Conservation (phyloP, 306 rosid genomes). For the Betula pendula region DNA sequence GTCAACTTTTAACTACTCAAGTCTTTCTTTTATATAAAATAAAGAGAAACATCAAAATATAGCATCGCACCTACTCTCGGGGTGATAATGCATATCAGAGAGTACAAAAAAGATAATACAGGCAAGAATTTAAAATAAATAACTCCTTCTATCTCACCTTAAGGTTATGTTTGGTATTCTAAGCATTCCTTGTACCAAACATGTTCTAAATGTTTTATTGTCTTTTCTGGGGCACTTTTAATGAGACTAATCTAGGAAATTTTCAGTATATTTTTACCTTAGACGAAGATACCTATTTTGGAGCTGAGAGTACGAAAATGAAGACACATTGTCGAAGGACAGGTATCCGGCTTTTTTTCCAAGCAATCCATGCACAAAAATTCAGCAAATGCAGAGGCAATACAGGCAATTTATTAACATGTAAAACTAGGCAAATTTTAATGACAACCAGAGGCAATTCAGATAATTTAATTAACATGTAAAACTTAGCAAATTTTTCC, state of each 20-base stretch:
- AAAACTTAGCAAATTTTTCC: not conserved
- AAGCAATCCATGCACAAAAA: not conserved
- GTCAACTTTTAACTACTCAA: slow-evolving; percentile 11
- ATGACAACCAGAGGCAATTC: not conserved
- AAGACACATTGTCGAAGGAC: not conserved
- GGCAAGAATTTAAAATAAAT: not conserved
- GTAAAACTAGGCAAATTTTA: not conserved
- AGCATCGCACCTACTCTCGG: not conserved
- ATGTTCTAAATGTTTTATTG: too few relatives aligned
- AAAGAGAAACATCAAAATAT: not conserved
- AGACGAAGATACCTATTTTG: too few relatives aligned
- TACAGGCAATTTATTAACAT: not conserved
- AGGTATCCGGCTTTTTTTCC: not conserved
- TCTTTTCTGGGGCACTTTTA: too few relatives aligned
- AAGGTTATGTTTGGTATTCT: too few relatives aligned
- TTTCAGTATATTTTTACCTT: not conserved
- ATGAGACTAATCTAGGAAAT: too few relatives aligned
- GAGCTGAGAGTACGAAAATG: too few relatives aligned
- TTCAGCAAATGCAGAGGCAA: not conserved
- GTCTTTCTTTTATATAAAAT: not conserved
- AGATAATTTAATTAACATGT: not conserved
- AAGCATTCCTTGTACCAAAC: too few relatives aligned
- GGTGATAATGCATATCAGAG: not conserved
- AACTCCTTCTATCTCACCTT: too few relatives aligned
- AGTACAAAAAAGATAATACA: not conserved